phyloP scores from a whole-genome alignment of 192 early-diverging fungal genomes.

The Phycomyces nitens region DNA sequence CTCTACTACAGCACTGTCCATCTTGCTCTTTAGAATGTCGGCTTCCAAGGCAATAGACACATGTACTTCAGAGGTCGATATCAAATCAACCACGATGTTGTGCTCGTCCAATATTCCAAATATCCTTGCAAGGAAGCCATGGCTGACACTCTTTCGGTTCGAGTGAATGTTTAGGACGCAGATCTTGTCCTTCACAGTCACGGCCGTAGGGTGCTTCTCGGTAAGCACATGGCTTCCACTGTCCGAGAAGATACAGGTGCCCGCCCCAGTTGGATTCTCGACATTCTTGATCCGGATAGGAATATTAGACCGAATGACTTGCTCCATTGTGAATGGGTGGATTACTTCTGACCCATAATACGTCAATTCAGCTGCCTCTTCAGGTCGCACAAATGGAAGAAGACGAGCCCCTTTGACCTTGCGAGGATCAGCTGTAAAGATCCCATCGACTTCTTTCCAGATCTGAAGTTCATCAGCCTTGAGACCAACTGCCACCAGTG shows the following conservation, averaged over 20 bases:
- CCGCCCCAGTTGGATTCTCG: conserved; percentile 76
- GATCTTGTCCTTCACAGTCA: conserved; percentile 89
- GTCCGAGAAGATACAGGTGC: conserved; percentile 85
- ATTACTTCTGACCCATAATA: conserved; percentile 88
- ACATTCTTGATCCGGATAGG: conserved; percentile 96
- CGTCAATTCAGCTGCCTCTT: conserved; percentile 90
- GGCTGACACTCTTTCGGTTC: conserved; percentile 83
- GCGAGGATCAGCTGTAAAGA: conserved; percentile 94
- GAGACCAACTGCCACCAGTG: conserved; percentile 78
- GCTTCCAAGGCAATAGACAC: conserved; percentile 69
- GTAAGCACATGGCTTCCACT: conserved; percentile 27
- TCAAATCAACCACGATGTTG: conserved; percentile 81
- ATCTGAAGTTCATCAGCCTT: conserved; percentile 83
- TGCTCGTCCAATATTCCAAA: conserved; percentile 77
- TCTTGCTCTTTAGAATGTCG: conserved; percentile 39
- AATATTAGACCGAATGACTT: conserved; percentile 85
- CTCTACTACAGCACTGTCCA: conserved; percentile 67
- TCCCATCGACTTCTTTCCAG: conserved; percentile 97
- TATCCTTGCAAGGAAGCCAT: conserved; percentile 89
- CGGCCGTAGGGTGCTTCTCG: conserved; percentile 75
- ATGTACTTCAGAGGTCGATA: conserved; percentile 82
- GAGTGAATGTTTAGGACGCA: conserved; percentile 90
- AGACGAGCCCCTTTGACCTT: conserved; percentile 77
- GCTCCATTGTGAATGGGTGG: conserved; percentile 96
- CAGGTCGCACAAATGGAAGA: conserved; percentile 80